Evolutionary conservation across 768 basidiomycete species (phyloP), one percentile per base, ranked within the genome.

Genomic region (Grammothele lineata): DNA sequence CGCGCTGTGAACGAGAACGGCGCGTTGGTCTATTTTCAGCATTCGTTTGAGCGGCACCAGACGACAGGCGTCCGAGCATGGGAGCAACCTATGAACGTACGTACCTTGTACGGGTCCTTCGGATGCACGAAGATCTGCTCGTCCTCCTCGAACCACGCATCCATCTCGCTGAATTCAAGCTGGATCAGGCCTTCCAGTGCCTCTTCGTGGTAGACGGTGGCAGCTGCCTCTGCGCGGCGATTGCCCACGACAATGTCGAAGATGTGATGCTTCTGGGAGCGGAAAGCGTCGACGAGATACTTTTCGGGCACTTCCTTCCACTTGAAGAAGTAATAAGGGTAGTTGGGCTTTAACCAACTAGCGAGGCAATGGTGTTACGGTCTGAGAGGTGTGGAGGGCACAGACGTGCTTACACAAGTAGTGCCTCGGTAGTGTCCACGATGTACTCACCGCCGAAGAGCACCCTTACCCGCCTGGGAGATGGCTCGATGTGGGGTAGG

Each of bases 81-180:
- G n/a, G n/a, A n/a, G n/a, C n/a, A n/a, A n/a, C n/a, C n/a, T n/a
- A n/a, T n/a, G n/a, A n/a, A n/a, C n/a, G n/a, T 26, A 48, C 59
- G 35, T 3, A 82, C 83, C 71, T 85, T 85, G 64, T 82, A 85
- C 1, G 82, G 81, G 58, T 85, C 82, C 55, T 78, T 83, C 7
- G 80, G 77, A 49, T 85, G 83, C 2, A 71, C 66, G 47, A 70
- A 78, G 25, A 84, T 72, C 45, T 76, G 61, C 39, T 85, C 81
- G 40, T 83, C 82, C 57, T 85, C 82, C 65, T 85, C 82, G 42
- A 83, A 81, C 83, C 83, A 85, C 3, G 73, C 72, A 51, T 82
- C 81, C 56, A 74, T 72, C 15, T 70, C 71, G 12, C 63, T 61
- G 43, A 80, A 82, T 11, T 59, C 58, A 48, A 85, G 58, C 38